Evolutionary conservation across 768 basidiomycete species (phyloP), one percentile per base, ranked within the genome.

Genomic region (Dioszegia aurantiaca): DNA sequence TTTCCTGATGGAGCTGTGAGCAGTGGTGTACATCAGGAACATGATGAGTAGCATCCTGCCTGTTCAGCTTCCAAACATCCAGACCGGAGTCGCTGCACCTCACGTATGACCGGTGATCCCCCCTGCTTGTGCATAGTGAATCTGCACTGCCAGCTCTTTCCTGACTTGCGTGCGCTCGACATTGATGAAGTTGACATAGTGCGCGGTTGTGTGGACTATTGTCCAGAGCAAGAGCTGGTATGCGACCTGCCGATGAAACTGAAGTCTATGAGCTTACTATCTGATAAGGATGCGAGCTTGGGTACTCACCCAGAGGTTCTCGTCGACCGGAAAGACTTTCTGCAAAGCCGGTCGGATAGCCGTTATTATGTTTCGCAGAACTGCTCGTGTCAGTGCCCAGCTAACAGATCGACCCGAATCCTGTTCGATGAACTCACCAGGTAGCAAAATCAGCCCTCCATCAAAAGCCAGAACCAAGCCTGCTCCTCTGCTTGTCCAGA

Each of bases 61-160:
- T 8, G 4, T 19, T 64, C 37, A 51, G 39, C 27, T 40, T 48
- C 19, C 10, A 14, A 9, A 24, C 28, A 37, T 36, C 16, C 3
- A 37, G 19, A 30, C n/a, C 21, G 37, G 33, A 21, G 33, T 16
- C 19, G n/a, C n/a, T 33, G 33, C 14, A 6, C 57, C 67, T 58
- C 26, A 69, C 67, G 90, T 88, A 75, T 97, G 92, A 14, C 92
- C 92, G 1, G 91, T 90, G 74, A 94, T 87, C n/a, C 89, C 90
- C 62, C 89, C 90, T 5, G 89, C 80, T 72, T 92, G 88, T 0
- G 83, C 83, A 78, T 94, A 94, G 73, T 94, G 90, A 67, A 94
- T 91, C 56, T 88, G 80, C 56, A 85, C 82, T 1, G 92, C 92
- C 2, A 79, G 80, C 74, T 89, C 80, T 53, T 84, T 82, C 45